phyloP scores from a whole-genome alignment of 2,329 filamentous ascomycete genomes.

The Aureobasidium sp. region DNA sequence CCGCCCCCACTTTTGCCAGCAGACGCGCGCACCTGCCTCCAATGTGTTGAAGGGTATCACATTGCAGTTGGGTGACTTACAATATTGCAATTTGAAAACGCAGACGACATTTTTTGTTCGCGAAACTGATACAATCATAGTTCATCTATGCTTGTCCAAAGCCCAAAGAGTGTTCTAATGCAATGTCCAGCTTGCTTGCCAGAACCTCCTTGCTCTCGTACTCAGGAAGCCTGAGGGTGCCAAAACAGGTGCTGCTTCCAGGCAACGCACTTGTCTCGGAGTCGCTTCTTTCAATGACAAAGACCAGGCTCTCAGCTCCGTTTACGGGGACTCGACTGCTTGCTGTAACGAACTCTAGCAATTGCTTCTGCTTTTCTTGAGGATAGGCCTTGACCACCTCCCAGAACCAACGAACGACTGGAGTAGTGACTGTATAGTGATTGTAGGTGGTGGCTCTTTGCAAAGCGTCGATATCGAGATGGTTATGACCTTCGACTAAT shows the following conservation, averaged over 20 bases:
- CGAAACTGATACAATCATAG: not conserved
- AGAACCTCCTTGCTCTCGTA: constrained; percentile 67
- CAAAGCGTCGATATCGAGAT: constrained; percentile 71
- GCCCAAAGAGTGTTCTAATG: constrained; percentile 60
- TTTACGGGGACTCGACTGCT: constrained; percentile 85
- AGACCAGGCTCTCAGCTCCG: constrained; percentile 73
- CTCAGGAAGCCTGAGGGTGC: constrained; percentile 75
- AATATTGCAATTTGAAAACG: too few relatives aligned
- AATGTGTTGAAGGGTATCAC: not conserved
- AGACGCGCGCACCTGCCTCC: too few relatives aligned
- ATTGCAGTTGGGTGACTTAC: not conserved
- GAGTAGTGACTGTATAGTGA: constrained; percentile 65
- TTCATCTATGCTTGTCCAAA: constrained; percentile 17
- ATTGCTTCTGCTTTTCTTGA: constrained; percentile 61
- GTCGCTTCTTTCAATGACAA: constrained; percentile 73
- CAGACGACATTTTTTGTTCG: not conserved
- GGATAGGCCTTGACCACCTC: constrained; percentile 62
- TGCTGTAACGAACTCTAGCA: constrained; percentile 93
- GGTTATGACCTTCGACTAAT: constrained; percentile 74
- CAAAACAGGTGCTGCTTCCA: constrained; percentile 89
- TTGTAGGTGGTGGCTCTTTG: constrained; percentile 69
- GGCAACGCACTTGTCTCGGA: constrained; percentile 59
- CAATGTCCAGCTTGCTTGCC: constrained; percentile 69
- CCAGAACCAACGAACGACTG: constrained; percentile 77
- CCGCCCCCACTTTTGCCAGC: not conserved